Evolutionary conservation across 2,329 filamentous ascomycete species (phyloP).

Genomic region (Ciborinia camelliae): DNA sequence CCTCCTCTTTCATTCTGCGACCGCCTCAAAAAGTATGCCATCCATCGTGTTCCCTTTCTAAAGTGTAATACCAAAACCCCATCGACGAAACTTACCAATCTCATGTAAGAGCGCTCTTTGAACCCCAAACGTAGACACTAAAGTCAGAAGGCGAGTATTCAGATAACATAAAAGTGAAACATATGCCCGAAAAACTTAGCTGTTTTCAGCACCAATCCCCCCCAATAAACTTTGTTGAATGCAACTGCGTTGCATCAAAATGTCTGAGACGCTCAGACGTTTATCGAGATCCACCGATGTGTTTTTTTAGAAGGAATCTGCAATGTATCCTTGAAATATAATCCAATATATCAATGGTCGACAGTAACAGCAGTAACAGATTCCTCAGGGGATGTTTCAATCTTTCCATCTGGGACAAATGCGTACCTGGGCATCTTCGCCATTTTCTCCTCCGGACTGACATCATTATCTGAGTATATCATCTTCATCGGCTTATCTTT

Average conservation of each 20-base stretch:
- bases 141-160: constrained; percentile 25
- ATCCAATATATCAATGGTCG: constrained; percentile 19
- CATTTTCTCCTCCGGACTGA: constrained; percentile 89
- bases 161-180: constrained; percentile 25
- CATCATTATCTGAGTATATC: constrained; percentile 76
- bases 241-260: neutral
- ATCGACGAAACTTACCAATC: constrained; percentile 26
- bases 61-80: constrained; percentile 3
- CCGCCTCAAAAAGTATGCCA: neutral
- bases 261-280: neutral
- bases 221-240: constrained; percentile 15
- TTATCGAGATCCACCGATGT: neutral
- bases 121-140: constrained; percentile 26
- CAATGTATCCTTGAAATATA: neutral
- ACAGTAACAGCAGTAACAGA: constrained; percentile 32
- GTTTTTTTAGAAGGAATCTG: neutral
- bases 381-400: constrained; percentile 36
- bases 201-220: constrained; percentile 24
- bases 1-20: constrained; percentile 6
- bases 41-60: constrained; percentile 9
- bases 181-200: constrained; percentile 33
- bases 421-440: constrained; percentile 73
- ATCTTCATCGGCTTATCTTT: constrained; percentile 68
- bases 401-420: constrained; percentile 49
- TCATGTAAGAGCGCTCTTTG: constrained; percentile 15